Evolutionary conservation across 2,329 filamentous ascomycete genomes (phyloP), one percentile per base, ranked within the genome.

Genomic region (Aureobasidium uvarum): DNA sequence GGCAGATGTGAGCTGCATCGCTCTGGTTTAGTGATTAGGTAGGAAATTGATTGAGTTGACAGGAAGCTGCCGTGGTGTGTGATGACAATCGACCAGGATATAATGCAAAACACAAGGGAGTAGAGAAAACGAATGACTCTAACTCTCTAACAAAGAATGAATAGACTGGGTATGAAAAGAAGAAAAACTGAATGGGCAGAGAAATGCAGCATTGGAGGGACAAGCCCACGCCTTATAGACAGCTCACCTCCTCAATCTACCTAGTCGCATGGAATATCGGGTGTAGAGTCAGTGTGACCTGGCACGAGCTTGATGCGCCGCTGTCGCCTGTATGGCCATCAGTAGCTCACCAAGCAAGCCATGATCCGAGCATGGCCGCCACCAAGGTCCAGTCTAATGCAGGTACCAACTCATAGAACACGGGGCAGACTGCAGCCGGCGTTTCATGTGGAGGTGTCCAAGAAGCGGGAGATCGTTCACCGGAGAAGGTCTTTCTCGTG

Each of bases 81-180:
- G 62, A 66, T 62, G 43, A 60, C 68, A 67, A 74, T 60, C 60
- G 67, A 65, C 66, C 66, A 69, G 66, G 48, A 64, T 60, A 67
- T n/a, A 50, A 68, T 45, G 36, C 16, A 63, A 66, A 43, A 48
- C 58, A 62, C 45, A 51, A 67, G 62, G 62, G 74, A 74, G 71
- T 72, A 77, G 75, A 77, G 63, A 71, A 76, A 79, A 76, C 75
- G 78, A 81, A 78, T 78, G 80, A 80, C 75, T 77, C 76, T 77
- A 71, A 69, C 73, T 73, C 72, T 70, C 69, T 71, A 70, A 66
- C 69, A 68, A 67, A 69, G 70, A 68, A 70, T 62, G 62, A 68
- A 66, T 48, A 60, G 69, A 20, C 51, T 51, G 23, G 31, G 23
- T 62, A 68, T 68, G 70, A 70, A 68, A 65, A 68, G 67, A 70